Base-by-base conservation (phyloP, 768 basidiomycete species). In the Stropharia rugosoannulata region DNA sequence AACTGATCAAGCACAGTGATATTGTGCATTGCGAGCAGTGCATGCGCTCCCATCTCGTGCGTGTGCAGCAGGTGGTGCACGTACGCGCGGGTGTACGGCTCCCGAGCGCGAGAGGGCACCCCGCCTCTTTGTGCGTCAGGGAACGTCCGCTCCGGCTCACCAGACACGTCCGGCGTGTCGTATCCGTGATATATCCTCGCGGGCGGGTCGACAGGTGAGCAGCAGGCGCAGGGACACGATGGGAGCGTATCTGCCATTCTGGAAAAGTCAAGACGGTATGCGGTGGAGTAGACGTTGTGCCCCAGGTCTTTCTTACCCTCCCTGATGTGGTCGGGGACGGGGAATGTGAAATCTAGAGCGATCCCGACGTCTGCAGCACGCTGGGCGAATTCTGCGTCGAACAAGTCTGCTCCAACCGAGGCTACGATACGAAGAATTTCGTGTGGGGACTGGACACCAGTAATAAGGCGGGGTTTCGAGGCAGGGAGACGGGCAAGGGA, bases 21-120 rank as follows among this genome's bases (percentile, higher is more conserved):
- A 61, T 95, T 95, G 68, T 95, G 93, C 70, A 85, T 76, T 10
- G 77, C 79, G 15, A 95, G 80, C 19, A 94, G 68, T 4, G 90
- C 66, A 61, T 95, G 90, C 0, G 90, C 87, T 0, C 86, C 83
- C 93, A 95, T 94, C 68, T 95, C 93, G 68, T 95, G 93, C 5
- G 93, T 93, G 49, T 88, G 86, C 36, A 94, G 73, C 12, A 95
- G 81, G 62, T 95, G 93, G 65, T 95, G 91, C 29, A 93, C 49
- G 61, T 95, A 95, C 2, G 89, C 87, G 12, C 80, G 76, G 4
- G 77, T 75, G 59, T 72, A 74, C 1, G 76, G 69, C 1, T 73
- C 71, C 22, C 64, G 66, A 48, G 69, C 19, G 3, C 49, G 67
- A 12, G 53, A 19, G 7, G 25, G 9, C 6, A 18, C 32, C 5